phyloP scores from a whole-genome alignment of 768 basidiomycete genomes.

The Leucocoprinus birnbaumii region DNA sequence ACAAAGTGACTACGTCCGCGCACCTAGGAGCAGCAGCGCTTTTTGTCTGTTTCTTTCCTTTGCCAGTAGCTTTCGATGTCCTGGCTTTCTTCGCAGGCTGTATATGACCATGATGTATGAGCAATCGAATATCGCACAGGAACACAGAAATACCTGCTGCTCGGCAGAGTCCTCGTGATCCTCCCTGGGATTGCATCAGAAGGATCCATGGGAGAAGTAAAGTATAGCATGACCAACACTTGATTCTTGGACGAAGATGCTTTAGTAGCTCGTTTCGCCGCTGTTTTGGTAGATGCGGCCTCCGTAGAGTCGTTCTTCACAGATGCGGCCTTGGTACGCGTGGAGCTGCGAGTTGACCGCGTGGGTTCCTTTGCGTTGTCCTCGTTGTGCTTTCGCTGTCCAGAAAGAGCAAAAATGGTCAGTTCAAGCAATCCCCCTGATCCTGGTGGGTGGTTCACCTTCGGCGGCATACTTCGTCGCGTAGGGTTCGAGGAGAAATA shows the following conservation, averaged over 20 bases:
- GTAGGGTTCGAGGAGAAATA: neutral
- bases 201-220: neutral
- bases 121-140: constrained; percentile 1
- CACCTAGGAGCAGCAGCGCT: neutral
- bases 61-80: constrained; percentile 23
- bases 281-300: constrained; percentile 14
- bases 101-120: constrained; percentile 15
- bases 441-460: constrained; percentile 19
- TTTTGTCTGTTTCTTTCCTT: constrained; percentile 9
- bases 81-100: constrained; percentile 41
- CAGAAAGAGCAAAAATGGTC: neutral
- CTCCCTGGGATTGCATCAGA: neutral
- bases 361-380: constrained; percentile 33
- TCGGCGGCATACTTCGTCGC: constrained; percentile 30
- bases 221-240: constrained; percentile 9
- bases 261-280: constrained; percentile 22
- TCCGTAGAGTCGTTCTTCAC: constrained; percentile 24
- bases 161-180: neutral
- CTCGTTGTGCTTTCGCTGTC: constrained; percentile 59
- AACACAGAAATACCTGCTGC: constrained; percentile 8
- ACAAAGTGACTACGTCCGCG: too few species aligned
- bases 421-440: too few species aligned
- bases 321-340: constrained; percentile 29
- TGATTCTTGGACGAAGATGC: constrained; percentile 6
- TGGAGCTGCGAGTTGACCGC: constrained; percentile 44